Conservation (phyloP, 129 eudicot species). For the Tagetes erecta region DNA sequence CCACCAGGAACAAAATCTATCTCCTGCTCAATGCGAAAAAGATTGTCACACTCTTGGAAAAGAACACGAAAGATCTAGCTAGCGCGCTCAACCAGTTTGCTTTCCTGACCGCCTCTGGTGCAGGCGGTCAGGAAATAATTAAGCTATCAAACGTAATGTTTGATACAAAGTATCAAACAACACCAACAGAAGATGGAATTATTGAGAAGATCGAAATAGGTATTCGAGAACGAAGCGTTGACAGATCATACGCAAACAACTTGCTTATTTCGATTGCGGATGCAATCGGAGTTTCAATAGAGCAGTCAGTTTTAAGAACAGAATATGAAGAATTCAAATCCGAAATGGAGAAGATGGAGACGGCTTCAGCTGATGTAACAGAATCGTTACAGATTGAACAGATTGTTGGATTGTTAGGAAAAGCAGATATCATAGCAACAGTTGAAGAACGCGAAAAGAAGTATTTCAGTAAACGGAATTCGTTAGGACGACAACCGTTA, state of each 20-base stretch:
- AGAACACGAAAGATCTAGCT: slow-evolving; percentile 33
- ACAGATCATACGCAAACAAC: slow-evolving; percentile 38
- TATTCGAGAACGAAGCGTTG: slow-evolving; percentile 40
- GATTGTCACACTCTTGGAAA: slow-evolving; percentile 24
- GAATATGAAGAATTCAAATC: slow-evolving; percentile 43
- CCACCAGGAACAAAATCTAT: slow-evolving; percentile 40
- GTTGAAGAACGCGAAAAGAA: slow-evolving; percentile 42
- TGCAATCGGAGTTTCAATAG: slow-evolving; percentile 38
- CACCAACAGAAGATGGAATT: slow-evolving; percentile 39
- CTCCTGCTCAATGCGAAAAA: slow-evolving; percentile 35
- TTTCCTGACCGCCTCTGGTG: slow-evolving; percentile 25
- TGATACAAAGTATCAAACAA: slow-evolving; percentile 30
- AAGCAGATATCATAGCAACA: slow-evolving; percentile 45
- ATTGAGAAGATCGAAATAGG: slow-evolving; percentile 39
- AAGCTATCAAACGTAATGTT: slow-evolving; percentile 39
- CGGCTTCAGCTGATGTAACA: slow-evolving; percentile 21
- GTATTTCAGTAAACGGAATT: slow-evolving; percentile 47
- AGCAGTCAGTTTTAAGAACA: slow-evolving; percentile 35
- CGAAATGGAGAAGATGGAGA: slow-evolving; percentile 36
- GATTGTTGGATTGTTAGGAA: slow-evolving; percentile 37
- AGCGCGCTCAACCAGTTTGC: slow-evolving; percentile 28
- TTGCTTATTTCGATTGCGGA: slow-evolving; percentile 39
- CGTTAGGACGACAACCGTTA: slow-evolving; percentile 42
- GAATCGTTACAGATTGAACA: slow-evolving; percentile 41
- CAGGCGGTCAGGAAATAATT: slow-evolving; percentile 25